Conservation (phyloP, 2,329 filamentous ascomycete species). For the Ilyonectria robusta region DNA sequence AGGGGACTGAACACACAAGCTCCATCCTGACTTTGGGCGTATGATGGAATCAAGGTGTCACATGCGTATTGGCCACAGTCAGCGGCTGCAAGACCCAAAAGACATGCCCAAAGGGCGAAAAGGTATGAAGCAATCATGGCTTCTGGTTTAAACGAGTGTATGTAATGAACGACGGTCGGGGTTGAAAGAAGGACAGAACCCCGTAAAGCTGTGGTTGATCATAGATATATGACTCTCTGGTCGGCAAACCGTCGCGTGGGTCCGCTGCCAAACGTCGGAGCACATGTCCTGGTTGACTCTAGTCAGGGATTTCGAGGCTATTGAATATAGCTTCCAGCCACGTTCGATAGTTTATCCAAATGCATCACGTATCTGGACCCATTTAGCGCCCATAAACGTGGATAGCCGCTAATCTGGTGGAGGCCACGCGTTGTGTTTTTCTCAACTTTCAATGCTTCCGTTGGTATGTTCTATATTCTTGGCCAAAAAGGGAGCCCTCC, state of each 20-base stretch:
- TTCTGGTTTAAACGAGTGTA: constrained; percentile 1
- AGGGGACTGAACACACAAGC: neutral
- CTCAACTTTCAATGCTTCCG: neutral
- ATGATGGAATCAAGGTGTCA: constrained; percentile 13
- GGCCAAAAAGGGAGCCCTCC: no score
- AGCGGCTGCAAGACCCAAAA: constrained; percentile 5
- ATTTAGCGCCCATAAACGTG: neutral
- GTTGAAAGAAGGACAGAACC: neutral
- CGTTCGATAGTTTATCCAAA: constrained; percentile 2
- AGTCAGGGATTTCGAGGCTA: neutral
- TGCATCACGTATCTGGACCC: neutral
- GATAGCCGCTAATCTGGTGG: neutral
- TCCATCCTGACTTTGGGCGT: neutral
- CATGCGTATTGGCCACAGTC: constrained; percentile 8
- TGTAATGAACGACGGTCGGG: neutral
- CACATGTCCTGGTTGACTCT: neutral
- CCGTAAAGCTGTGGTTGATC: neutral
- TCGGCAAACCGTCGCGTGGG: neutral
- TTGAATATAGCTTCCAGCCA: neutral
- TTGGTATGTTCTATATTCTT: no score
- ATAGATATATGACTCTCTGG: constrained; percentile 4
- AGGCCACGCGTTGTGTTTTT: neutral
- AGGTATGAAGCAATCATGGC: constrained; percentile 15
- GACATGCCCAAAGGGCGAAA: constrained; percentile 9
- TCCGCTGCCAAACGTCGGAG: neutral